Evolutionary conservation across 129 eudicot genomes (phyloP), one percentile per base, ranked within the genome.

Genomic region (Flaveria linearis): DNA sequence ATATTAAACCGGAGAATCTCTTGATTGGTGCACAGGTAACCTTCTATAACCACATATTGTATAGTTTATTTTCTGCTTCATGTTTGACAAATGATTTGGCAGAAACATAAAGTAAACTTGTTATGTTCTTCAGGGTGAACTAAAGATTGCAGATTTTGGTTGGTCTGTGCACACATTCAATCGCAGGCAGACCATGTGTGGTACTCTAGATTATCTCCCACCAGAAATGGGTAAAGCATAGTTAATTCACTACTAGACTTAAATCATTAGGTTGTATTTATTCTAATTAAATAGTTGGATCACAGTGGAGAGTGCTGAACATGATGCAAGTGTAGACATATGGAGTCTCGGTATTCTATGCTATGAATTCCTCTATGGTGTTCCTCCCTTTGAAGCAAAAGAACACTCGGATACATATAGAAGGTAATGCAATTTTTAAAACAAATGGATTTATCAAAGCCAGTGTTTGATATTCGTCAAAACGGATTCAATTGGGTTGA

Each of bases 311-410:
- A 93, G 98, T 60, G 90, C 87, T 58, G 98, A 93, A 78, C 98
- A 93, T 78, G 98, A 93, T 82, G 92, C 98, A 45, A 88, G 86
- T 81, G 98, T 93, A 53, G 98, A 93, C 80, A 93, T 90, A 67
- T 93, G 98, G 98, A 93, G 98, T 78, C 91, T 93, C 9, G 98
- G 98, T 75, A 89, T 93, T 43, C 82, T 93, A 20, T 93, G 98
- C 84, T 93, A 85, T 68, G 98, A 93, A 64, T 93, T 93, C 74
- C 96, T 93, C 12, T 93, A 93, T 77, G 98, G 98, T 20, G 76
- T 88, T 51, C 98, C 98, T 68, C 97, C 98, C 16, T 93, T 93
- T 79, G 98, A 93, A 81, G 97, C 98, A 39, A 88, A 90, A 86
- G 96, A 93, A 73, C 98, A 93, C 78, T 88, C 98, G 33, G 98